Evolutionary conservation across 1,284 basidiomycete genomes (phyloP).

Genomic region (Cerioporus squamosus): DNA sequence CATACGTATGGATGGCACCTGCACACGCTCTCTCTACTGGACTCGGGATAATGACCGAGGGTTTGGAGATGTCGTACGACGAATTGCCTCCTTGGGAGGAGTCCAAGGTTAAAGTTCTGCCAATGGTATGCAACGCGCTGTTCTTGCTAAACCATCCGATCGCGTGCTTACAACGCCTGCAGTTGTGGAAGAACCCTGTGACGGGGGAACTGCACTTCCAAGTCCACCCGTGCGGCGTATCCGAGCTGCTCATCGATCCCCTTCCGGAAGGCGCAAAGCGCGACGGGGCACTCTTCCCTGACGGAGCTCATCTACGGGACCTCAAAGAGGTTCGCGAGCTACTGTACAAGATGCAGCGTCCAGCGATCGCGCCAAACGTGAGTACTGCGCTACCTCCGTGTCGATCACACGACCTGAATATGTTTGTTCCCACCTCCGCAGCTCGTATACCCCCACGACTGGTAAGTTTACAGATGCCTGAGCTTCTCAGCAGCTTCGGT

Average conservation of each 20-base stretch:
- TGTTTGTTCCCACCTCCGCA: constrained; percentile 24
- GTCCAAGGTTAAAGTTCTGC: constrained; percentile 69
- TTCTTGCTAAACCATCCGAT: not conserved
- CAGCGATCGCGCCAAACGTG: constrained; percentile 74
- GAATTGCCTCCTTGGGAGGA: constrained; percentile 80
- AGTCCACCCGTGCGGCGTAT: constrained; percentile 70
- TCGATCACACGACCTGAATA: constrained; percentile 8
- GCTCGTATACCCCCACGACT: constrained; percentile 72
- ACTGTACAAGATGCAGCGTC: constrained; percentile 80
- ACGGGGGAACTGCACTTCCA: constrained; percentile 80
- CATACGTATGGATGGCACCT: constrained; percentile 86
- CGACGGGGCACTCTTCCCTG: constrained; percentile 69
- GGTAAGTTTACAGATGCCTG: constrained; percentile 35
- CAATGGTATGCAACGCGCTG: constrained; percentile 53
- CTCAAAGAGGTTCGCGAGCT: constrained; percentile 73
- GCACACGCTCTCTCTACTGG: constrained; percentile 75
- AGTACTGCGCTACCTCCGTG: constrained; percentile 21
- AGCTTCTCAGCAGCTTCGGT: too few species aligned
- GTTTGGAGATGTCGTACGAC: constrained; percentile 63
- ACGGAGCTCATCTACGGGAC: constrained; percentile 74
- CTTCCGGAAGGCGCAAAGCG: constrained; percentile 56
- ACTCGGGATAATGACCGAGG: constrained; percentile 79
- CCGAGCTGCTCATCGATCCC: constrained; percentile 63
- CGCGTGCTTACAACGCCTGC: not conserved
- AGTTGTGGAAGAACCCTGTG: constrained; percentile 87